These are phyloP conservation scores for Claviceps arundinis DNA, from an alignment of 2,329 filamentous ascomycete species.

Conservation along the genomic window DNA sequence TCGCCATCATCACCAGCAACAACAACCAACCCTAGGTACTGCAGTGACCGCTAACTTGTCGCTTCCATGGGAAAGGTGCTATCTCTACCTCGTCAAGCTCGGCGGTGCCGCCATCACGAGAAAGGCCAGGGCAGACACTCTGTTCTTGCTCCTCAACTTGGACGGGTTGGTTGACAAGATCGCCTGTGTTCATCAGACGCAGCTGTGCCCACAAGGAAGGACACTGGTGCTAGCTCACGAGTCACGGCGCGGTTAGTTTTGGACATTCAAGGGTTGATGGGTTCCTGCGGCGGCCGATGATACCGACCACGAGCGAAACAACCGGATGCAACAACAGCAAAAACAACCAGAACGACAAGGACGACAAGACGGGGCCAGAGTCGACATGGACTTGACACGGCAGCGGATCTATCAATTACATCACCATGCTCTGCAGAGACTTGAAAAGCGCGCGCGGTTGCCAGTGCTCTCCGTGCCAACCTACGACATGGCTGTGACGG, in stretches of 20 bases:
- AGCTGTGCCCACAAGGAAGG: background rate
- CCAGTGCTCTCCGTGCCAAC: slow-evolving; percentile 1
- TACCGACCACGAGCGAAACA: background rate
- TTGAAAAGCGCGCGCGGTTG: background rate
- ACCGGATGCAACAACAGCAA: background rate
- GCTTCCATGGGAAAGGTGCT: background rate
- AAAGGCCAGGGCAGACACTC: background rate
- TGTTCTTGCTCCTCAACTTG: background rate
- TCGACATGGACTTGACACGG: slow-evolving; percentile 1
- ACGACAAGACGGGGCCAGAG: background rate
- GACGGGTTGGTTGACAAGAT: background rate
- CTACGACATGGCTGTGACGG: slow-evolving; percentile 2
- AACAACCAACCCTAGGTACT: too few species aligned
- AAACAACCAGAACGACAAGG: background rate
- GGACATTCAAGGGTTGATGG: slow-evolving; percentile 2
- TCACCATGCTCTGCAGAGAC: slow-evolving; percentile 1
- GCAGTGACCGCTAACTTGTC: background rate
- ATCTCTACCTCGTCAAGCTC: background rate
- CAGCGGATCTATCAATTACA: background rate
- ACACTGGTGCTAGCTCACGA: background rate
- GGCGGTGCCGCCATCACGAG: slow-evolving; percentile 2
- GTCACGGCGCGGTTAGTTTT: slow-evolving; percentile 1
- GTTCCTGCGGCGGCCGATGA: background rate
- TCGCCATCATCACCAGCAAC: too few species aligned
- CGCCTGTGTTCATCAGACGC: background rate